A percentile compares a stretch with the other conserved stretches of the same genome.
These are phyloP conservation scores for Apium graveolens DNA, from an alignment of 129 eudicot species.

Conservation along the genomic window DNA sequence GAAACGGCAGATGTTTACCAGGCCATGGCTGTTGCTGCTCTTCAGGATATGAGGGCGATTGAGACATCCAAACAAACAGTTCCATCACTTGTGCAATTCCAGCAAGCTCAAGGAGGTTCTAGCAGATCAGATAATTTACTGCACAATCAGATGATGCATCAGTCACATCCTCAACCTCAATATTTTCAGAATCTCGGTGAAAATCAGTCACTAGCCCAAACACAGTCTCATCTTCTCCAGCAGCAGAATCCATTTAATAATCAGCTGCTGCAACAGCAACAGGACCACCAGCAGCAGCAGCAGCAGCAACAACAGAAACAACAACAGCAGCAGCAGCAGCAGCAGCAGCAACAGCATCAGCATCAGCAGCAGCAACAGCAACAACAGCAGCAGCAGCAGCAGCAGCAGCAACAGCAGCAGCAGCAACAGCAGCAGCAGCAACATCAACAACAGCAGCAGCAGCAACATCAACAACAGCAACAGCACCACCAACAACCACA, in stretches of 20 bases:
- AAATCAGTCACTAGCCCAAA: conserved; percentile 36
- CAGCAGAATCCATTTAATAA: conserved; percentile 29
- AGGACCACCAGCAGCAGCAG: conserved; percentile 10
- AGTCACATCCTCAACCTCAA: conserved; percentile 28
- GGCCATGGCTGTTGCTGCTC: conserved; percentile 69
- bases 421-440: neutral
- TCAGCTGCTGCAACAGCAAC: conserved; percentile 8
- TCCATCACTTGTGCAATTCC: conserved; percentile 29
- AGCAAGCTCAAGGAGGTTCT: conserved; percentile 24
- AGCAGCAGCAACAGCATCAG: conserved; percentile 1
- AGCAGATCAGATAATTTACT: conserved; percentile 20
- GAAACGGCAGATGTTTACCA: conserved; percentile 60
- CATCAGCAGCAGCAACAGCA: neutral
- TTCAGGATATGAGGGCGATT: conserved; percentile 55
- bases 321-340: neutral
- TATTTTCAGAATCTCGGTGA: conserved; percentile 29
- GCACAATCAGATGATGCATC: conserved; percentile 36
- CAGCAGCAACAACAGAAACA: too few relatives aligned
- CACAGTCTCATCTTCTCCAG: conserved; percentile 19
- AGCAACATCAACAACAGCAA: neutral
- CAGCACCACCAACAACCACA: conserved; percentile 10
- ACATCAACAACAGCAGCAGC: conserved; percentile 15
- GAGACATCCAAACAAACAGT: conserved; percentile 54
- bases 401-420: conserved; percentile 13
- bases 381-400: neutral